Evolutionary conservation across 495 filamentous ascomycete genomes (phyloP), one percentile per base, ranked within the genome.

Genomic region (Aspergillus funiculosus): DNA sequence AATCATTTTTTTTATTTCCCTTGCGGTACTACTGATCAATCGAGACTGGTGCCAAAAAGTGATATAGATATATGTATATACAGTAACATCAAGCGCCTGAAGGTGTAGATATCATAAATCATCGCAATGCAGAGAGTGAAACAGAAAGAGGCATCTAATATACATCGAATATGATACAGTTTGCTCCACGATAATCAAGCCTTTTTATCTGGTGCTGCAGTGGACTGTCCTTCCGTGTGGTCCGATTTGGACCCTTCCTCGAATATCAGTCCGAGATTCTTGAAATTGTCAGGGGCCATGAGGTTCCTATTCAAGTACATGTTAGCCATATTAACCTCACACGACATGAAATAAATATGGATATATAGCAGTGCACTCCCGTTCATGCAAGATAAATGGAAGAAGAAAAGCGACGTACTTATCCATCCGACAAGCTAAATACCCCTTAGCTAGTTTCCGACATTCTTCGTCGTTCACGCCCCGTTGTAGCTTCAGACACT

Each of bases 371-470:
- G 8, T 3, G 15, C 8, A 14, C 8, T 42, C n/a, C 21, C 17
- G 17, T 43, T 19, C 21, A 6, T 5, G 27, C 3, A 11, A 20
- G 2, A 19, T 26, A 14, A 25, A 20, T 4, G 4, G 26, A 31
- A 3, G 2, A 2, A 29, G 27, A n/a, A 19, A 21, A 11, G 6
- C 26, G 11, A 76, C 85, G 48, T 69, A 95, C 89, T 82, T 77
- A 46, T 98, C 92, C 92, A 98, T 98, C 29, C 92, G 80, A 63
- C 92, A 98, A 29, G 77, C 64, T 40, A 98, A 67, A 63, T 98
- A 98, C 10, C 78, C 76, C 65, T 95, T 96, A 18, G 89, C 87
- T 45, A 95, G 64, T 56, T 77, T 68, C 30, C 92, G 82, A 57
- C 92, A 97, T 48, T 88, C 82, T 39, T 84, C 72, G 46, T 91